Evolutionary conservation across 176 grass and related monocot genomes (phyloP).

Genomic region (Otatea glauca): DNA sequence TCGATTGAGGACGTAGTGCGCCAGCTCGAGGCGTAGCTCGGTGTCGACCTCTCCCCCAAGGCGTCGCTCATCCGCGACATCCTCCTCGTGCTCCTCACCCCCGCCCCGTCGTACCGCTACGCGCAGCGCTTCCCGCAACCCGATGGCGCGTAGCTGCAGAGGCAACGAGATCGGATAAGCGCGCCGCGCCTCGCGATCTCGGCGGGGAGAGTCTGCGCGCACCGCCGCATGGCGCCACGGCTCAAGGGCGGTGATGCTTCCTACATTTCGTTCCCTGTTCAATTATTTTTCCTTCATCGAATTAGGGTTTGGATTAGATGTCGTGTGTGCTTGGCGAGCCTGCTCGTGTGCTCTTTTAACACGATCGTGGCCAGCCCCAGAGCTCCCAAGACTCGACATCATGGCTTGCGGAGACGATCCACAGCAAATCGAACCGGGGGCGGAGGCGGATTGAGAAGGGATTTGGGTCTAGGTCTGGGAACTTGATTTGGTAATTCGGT

Average conservation of each 20-base stretch:
- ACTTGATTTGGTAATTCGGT: too few species aligned
- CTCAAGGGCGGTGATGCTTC: conserved; percentile 48
- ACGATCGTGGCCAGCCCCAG: too few species aligned
- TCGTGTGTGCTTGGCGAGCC: conserved; percentile 4
- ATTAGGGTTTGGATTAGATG: conserved; percentile 45
- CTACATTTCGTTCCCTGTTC: background rate
- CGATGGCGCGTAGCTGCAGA: conserved; percentile 52
- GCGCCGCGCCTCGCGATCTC: conserved; percentile 12
- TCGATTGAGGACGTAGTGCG: conserved; percentile 64
- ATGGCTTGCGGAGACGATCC: too few species aligned
- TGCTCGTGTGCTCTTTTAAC: conserved; percentile 26
- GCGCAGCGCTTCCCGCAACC: conserved; percentile 32
- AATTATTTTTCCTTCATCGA: background rate
- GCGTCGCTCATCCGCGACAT: conserved; percentile 77
- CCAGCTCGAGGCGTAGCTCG: conserved; percentile 65
- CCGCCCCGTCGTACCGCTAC: conserved; percentile 40
- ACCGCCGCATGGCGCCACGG: background rate
- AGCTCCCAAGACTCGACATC: too few species aligned
- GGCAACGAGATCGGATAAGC: too few species aligned
- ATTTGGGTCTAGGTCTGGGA: too few species aligned
- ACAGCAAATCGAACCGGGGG: too few species aligned
- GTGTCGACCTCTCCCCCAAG: conserved; percentile 86
- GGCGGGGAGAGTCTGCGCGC: conserved; percentile 46
- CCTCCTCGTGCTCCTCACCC: conserved; percentile 66
- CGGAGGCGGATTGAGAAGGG: too few species aligned